Evolutionary conservation across 225 moss, liverwort and hornwort genomes (phyloP).

Genomic region (Asterella californica): DNA sequence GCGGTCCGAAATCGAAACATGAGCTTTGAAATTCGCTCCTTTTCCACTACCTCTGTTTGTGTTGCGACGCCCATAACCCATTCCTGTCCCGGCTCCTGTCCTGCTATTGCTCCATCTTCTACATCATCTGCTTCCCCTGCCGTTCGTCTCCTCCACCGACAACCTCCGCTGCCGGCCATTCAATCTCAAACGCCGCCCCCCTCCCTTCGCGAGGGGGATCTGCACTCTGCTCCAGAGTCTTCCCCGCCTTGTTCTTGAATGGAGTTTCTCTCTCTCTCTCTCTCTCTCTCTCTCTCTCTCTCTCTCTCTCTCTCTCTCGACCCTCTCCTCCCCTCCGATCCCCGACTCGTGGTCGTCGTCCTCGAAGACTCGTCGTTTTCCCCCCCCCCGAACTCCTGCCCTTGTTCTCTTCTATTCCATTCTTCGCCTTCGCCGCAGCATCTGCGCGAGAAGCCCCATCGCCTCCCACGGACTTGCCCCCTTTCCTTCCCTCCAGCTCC

Average conservation of each 20-base stretch:
- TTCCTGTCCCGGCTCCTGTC: background rate
- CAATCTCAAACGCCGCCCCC: background rate
- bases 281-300: background rate
- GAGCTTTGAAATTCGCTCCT: constrained; percentile 18
- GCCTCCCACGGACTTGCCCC: background rate
- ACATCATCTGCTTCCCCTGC: background rate
- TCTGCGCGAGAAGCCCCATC: too few relatives aligned
- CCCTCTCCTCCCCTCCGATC: background rate
- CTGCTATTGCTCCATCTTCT: background rate
- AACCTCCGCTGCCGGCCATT: constrained; percentile 22
- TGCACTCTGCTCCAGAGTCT: constrained; percentile 2
- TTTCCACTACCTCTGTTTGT: constrained; percentile 2
- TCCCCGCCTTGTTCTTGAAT: background rate
- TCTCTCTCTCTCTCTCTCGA: background rate
- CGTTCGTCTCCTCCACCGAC: constrained; percentile 11
- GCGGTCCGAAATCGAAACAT: constrained; percentile 23
- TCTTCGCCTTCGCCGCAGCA: background rate
- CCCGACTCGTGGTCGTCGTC: background rate
- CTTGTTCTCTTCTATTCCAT: background rate
- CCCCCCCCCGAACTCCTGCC: too few relatives aligned
- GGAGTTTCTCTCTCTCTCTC: too few relatives aligned
- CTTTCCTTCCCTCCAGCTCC: background rate
- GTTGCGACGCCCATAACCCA: constrained; percentile 10
- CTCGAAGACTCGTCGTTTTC: background rate
- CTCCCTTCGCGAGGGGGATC: background rate